Conservation (phyloP, 2,329 filamentous ascomycete species). For the Verticillium albo-atrum region DNA sequence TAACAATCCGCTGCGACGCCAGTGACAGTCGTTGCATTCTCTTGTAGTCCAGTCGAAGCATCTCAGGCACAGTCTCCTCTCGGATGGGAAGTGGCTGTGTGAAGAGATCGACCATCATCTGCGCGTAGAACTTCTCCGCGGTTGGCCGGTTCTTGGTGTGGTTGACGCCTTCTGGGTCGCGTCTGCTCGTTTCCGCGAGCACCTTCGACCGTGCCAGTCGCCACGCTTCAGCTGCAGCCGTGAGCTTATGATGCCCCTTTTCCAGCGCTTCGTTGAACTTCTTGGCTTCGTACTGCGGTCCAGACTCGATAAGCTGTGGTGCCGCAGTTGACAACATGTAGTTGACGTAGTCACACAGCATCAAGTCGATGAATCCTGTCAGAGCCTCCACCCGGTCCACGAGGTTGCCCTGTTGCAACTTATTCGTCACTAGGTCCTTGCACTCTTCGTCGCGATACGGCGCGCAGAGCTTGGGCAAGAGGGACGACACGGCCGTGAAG, state of each 20-base stretch:
- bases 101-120: conserved; percentile 71
- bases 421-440: conserved; percentile 60
- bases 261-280: conserved; percentile 64
- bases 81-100: conserved; percentile 58
- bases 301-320: conserved; percentile 66
- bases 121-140: conserved; percentile 67
- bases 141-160: conserved; percentile 59
- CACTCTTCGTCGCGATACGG: conserved; percentile 76
- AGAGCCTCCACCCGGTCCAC: conserved; percentile 74
- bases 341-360: conserved; percentile 79
- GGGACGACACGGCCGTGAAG: conserved; percentile 68
- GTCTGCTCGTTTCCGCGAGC: conserved; percentile 58
- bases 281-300: conserved; percentile 69
- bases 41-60: conserved; percentile 62
- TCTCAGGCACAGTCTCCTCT: conserved; percentile 62
- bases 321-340: conserved; percentile 71
- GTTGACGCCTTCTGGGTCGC: conserved; percentile 65
- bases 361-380: conserved; percentile 69
- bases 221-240: conserved; percentile 63
- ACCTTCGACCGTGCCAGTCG: conserved; percentile 59
- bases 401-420: conserved; percentile 56
- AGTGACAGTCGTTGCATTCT: conserved; percentile 47
- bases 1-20: conserved; percentile 55
- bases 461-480: conserved; percentile 76
- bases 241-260: conserved; percentile 47